Base-by-base conservation (phyloP, 2,329 filamentous ascomycete species). In the Cercospora beticola region DNA sequence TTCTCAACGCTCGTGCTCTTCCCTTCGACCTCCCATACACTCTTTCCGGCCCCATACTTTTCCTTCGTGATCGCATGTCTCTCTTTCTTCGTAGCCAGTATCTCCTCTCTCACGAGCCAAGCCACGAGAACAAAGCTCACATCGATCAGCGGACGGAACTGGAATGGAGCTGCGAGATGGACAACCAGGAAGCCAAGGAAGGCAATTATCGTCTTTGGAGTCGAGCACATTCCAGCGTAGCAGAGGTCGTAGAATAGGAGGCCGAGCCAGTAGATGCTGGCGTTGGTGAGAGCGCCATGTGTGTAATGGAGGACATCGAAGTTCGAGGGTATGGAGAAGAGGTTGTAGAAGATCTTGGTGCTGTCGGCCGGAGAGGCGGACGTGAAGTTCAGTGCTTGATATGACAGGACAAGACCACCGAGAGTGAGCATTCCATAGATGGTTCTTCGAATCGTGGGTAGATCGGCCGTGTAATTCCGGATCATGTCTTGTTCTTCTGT, bases 71-170 rank as follows among this genome's bases (percentile, higher is more conserved):
- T 49, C 12, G 73, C 72, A 63, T 52, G 64, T 54, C 56, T 68
- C 59, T 72, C 71, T 56, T 66, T 75, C 69, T 76, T 78, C n/a
- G 52, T 68, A 16, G 78, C 76, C 57, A 81, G 65, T 5, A 73
- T 70, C 49, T 79, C 76, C 64, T 81, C 80, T 68, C 80, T 78
- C 74, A 76, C 79, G 10, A 74, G 70, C 77, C 77, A 81, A 68
- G 73, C 74, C 14, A 70, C 65, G 8, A 73, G 71, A 63, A 79
- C 16, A 36, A 63, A 63, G 16, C 26, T 30, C 6, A 26, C 30
- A 21, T 63, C 61, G 8, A 63, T 46, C 0, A 63, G 40, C 6
- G 43, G 40, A 2, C 61, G 61, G 9, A 36, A 33, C 4, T 43
- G 30, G 26, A 30, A 68, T 3, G 73, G 72, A 10, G 76, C 76